These are phyloP conservation scores for Solidago caesia DNA, from an alignment of 129 eudicot genomes.

Conservation along the genomic window DNA sequence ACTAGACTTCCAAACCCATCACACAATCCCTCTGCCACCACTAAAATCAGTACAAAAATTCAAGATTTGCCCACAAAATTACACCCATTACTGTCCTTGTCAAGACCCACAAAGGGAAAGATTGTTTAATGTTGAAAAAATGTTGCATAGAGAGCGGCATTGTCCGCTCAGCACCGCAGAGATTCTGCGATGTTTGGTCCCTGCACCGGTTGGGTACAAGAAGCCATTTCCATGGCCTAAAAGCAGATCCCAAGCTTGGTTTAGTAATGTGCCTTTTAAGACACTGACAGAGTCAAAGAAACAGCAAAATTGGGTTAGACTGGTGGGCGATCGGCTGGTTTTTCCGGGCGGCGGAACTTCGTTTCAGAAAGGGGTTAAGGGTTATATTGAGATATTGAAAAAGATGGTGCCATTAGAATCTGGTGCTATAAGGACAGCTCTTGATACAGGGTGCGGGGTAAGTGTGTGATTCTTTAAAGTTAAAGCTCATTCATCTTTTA, in stretches of 20 bases:
- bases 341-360: slow-evolving; percentile 62
- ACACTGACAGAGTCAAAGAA: slow-evolving; percentile 39
- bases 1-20: slow-evolving; percentile 39
- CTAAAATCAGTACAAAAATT: slow-evolving; percentile 10
- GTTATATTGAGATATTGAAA: slow-evolving; percentile 35
- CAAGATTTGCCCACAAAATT: slow-evolving; percentile 36
- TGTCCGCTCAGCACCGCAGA: slow-evolving; percentile 31
- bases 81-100: slow-evolving; percentile 57
- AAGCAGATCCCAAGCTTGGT: slow-evolving; percentile 48
- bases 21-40: slow-evolving; percentile 12
- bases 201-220: slow-evolving; percentile 41
- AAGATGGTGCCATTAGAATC: slow-evolving; percentile 44
- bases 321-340: slow-evolving; percentile 42
- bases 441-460: slow-evolving; percentile 63
- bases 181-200: slow-evolving; percentile 39
- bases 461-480: slow-evolving; percentile 26
- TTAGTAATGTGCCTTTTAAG: slow-evolving; percentile 49
- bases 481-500: neutral
- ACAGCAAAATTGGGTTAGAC: slow-evolving; percentile 52
- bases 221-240: slow-evolving; percentile 50
- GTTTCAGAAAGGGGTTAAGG: slow-evolving; percentile 43
- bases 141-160: slow-evolving; percentile 42
- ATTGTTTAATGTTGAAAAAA: slow-evolving; percentile 3
- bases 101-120: slow-evolving; percentile 39
- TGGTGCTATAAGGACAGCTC: slow-evolving; percentile 40